Evolutionary conservation across 2,329 filamentous ascomycete species (phyloP).

Genomic region (Pseudonectria buxi): DNA sequence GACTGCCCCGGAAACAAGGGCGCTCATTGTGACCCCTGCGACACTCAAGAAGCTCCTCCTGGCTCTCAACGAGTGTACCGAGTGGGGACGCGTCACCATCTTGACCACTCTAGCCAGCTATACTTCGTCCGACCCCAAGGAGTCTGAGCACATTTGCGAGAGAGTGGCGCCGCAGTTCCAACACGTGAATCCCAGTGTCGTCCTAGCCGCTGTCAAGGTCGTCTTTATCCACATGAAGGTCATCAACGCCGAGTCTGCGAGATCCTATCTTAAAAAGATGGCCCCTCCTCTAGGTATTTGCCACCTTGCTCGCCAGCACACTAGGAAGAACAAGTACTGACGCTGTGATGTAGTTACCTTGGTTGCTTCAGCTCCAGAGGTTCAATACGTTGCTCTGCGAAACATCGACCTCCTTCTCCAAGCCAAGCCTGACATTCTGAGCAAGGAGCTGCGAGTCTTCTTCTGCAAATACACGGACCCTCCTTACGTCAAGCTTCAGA

Average conservation of each 20-base stretch:
- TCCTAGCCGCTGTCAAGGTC: slow-evolving; percentile 93
- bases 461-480: slow-evolving; percentile 99
- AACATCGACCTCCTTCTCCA: slow-evolving; percentile 96
- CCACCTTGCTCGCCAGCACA: neutral
- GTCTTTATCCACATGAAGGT: slow-evolving; percentile 95
- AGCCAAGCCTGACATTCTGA: slow-evolving; percentile 91
- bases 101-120: slow-evolving; percentile 86
- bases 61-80: slow-evolving; percentile 95
- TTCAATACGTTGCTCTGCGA: slow-evolving; percentile 91
- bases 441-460: slow-evolving; percentile 95
- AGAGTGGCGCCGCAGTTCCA: slow-evolving; percentile 94
- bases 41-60: slow-evolving; percentile 93
- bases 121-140: slow-evolving; percentile 78
- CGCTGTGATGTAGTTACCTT: slow-evolving; percentile 66
- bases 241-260: slow-evolving; percentile 68
- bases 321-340: neutral
- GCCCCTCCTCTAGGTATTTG: slow-evolving; percentile 80
- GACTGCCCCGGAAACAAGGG: slow-evolving; percentile 81
- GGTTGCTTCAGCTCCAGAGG: slow-evolving; percentile 90
- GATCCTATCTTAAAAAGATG: slow-evolving; percentile 96
- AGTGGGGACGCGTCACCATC: slow-evolving; percentile 96
- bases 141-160: slow-evolving; percentile 97
- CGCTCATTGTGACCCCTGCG: slow-evolving; percentile 72
- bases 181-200: slow-evolving; percentile 95
- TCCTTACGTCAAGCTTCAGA: slow-evolving; percentile 94